Base-by-base conservation (phyloP, 176 grass and related monocot genomes). In the Panicum miliaceum region DNA sequence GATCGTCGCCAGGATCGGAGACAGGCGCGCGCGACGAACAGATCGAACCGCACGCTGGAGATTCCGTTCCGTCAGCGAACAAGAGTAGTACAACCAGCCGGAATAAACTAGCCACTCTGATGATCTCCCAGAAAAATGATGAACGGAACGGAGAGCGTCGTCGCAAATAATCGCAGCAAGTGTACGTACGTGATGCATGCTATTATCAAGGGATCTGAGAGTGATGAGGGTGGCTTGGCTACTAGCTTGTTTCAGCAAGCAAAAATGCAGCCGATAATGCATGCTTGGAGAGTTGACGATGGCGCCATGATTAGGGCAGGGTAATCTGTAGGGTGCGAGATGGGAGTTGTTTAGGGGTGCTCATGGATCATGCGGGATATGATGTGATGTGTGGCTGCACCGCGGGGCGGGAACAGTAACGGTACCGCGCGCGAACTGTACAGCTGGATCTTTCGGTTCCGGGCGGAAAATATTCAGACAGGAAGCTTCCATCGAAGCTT, bases 401-500 rank as follows among this genome's bases (percentile, higher is more conserved):
- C 54, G 69, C 29, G 29, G 64, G 70, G 7, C 29, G 8, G 32
- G 60, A 56, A 62, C 81, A 75, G 6, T 82, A 82, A 53, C 81
- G 57, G 69, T 63, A 74, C 40, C 56, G 12, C 65, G 12, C n/a
- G n/a, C n/a, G n/a, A n/a, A 16, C 52, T 75, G 58, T 64, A 75
- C 81, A 84, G 70, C 81, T 84, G 81, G 70, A 73, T 64, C 70
- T 40, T 57, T 64, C 0, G 40, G 58, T 63, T 34, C 56, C 4
- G 8, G 64, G 42, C 3, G 22, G 0, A 61, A 48, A 66, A 47
- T 71, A 71, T 78, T 60, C 57, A 35, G 88, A 41, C 16, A 27
- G 13, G 84, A 90, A 83, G 73, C 84, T 86, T 52, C 73, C 38
- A 38, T 18, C 8, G 88, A 83, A 79, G 80, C 84, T 86, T 90